Base-by-base conservation (phyloP, 805 yeast species). In the Candida yuanshanica region DNA sequence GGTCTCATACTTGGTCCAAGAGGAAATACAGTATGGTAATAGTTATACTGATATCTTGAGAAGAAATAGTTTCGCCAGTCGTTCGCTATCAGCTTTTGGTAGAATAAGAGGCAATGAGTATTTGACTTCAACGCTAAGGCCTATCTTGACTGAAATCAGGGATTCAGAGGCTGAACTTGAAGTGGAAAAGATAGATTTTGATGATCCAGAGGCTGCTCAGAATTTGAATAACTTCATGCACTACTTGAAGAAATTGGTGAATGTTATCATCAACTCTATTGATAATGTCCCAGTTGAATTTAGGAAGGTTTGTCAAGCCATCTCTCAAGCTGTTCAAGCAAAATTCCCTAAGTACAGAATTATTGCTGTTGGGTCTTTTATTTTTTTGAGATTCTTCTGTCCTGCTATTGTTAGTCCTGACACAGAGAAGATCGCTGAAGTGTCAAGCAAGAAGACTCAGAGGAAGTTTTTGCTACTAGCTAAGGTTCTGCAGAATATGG, bases 371-470 rank as follows among this genome's bases (percentile, higher is more conserved):
- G 95, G 96, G 0, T 89, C 95, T 0, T 91, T 85, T 57, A 68
- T 91, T 41, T 90, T 91, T 54, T 67, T 91, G 50, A 66, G 95
- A 42, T 78, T 83, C 47, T 72, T 83, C 45, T 84, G 95, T 57
- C 97, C 98, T 11, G 95, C 95, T 0, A 80, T 90, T 51, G 90
- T 90, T 12, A 79, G 88, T 25, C 97, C 97, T 0, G 95, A 86
- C 43, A 45, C 67, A 14, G 70, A 70, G 44, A 59, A 56, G 35
- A 58, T 68, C 31, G 58, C 65, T 18, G 65, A 60, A 16, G 51
- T 71, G 56, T 52, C 75, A 4, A 64, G 65, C 40, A 53, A 63
- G 7, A 58, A 57, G 13, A 68, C 69, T 4, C 69, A 88, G 46
- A 72, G 95, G 48, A 75, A 87, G 0, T 71, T 86, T 38, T 78